These are phyloP conservation scores for Phoenix dactylifera DNA, from an alignment of 176 grass and related monocot genomes.

Conservation along the genomic window DNA sequence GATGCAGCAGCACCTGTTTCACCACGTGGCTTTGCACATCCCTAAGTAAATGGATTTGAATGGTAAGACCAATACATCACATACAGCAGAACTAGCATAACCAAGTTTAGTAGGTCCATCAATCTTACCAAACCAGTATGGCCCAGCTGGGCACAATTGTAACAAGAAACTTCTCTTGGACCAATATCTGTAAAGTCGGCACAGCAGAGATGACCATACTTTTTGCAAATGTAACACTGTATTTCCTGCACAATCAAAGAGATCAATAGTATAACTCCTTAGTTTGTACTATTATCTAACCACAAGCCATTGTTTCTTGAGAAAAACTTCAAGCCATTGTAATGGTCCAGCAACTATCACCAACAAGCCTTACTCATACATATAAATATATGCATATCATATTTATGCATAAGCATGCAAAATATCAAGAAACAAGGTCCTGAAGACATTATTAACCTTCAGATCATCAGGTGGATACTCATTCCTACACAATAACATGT, in stretches of 20 bases:
- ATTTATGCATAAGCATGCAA: too few relatives aligned
- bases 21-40: slow-evolving; percentile 75
- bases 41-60: slow-evolving; percentile 26
- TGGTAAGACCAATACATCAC: not conserved
- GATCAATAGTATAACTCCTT: slow-evolving; percentile 5
- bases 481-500: slow-evolving; percentile 73
- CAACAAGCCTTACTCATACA: too few relatives aligned
- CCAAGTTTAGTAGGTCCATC: not conserved
- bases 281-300: too few relatives aligned
- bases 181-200: slow-evolving; percentile 37
- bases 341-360: too few relatives aligned
- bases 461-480: slow-evolving; percentile 64
- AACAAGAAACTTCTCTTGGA: slow-evolving; percentile 61
- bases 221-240: slow-evolving; percentile 82
- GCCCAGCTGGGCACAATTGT: slow-evolving; percentile 85
- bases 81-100: not conserved
- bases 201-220: slow-evolving; percentile 89
- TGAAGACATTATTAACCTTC: slow-evolving; percentile 34
- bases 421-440: slow-evolving; percentile 2
- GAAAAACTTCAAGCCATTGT: too few relatives aligned
- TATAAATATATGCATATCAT: too few relatives aligned
- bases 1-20: slow-evolving; percentile 28
- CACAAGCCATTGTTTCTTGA: too few relatives aligned
- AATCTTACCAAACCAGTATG: slow-evolving; percentile 74
- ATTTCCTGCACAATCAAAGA: slow-evolving; percentile 61